phyloP scores from a whole-genome alignment of 208 protist species.

The Leishmania martiniquensis region DNA sequence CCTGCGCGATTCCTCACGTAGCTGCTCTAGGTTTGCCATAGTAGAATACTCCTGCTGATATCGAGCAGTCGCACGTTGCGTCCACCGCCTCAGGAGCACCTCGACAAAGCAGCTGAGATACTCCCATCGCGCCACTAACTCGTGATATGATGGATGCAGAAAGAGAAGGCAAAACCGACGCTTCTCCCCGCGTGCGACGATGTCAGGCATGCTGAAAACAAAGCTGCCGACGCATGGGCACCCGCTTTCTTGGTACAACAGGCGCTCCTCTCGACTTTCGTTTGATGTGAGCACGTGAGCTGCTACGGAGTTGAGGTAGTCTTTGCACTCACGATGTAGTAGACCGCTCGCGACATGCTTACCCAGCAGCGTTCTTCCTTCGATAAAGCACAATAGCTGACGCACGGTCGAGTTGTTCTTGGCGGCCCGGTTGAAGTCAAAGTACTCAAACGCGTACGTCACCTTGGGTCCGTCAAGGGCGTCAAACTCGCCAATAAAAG shows the following conservation, averaged over 20 bases:
- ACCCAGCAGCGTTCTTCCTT: conserved; percentile 34
- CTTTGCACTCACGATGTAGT: conserved; percentile 43
- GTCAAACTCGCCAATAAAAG: conserved; percentile 86
- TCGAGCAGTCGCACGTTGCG: conserved; percentile 30
- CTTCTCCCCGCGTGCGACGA: conserved; percentile 81
- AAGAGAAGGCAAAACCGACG: conserved; percentile 78
- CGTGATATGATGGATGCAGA: conserved; percentile 53
- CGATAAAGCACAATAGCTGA: conserved; percentile 34
- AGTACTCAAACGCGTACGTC: conserved; percentile 72
- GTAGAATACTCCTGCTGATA: conserved; percentile 63
- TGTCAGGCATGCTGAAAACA: conserved; percentile 79
- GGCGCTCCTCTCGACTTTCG: conserved; percentile 60
- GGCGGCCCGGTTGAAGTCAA: conserved; percentile 34
- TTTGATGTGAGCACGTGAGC: conserved; percentile 70
- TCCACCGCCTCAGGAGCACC: conserved; percentile 52
- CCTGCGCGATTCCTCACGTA: conserved; percentile 60
- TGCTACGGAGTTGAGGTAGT: conserved; percentile 56
- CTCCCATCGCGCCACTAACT: conserved; percentile 57
- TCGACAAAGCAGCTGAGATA: conserved; percentile 39
- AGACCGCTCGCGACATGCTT: conserved; percentile 49
- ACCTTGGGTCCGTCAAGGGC: conserved; percentile 67
- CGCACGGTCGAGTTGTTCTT: conserved; percentile 7
- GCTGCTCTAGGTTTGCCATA: conserved; percentile 58
- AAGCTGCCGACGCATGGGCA: conserved; percentile 67
- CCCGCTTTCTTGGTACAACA: conserved; percentile 68